phyloP scores from a whole-genome alignment of 1,139 yeast species.

The Yamadazyma atmosphaerica region DNA sequence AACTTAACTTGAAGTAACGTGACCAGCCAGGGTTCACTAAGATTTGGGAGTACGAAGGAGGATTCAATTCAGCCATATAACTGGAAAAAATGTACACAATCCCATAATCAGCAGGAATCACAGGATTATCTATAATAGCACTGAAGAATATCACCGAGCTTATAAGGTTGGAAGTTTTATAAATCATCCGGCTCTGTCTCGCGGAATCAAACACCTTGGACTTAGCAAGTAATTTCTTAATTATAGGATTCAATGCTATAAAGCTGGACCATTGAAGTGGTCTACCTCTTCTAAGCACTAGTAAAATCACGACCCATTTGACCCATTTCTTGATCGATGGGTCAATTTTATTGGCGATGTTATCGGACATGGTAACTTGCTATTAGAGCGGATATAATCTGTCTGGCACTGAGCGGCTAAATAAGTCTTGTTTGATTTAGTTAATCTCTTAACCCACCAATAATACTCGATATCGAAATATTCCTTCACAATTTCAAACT shows the following conservation, averaged over 20 bases:
- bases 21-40: constrained; percentile 30
- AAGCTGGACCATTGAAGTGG: constrained; percentile 35
- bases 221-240: constrained; percentile 15
- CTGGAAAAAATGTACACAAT: constrained; percentile 36
- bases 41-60: constrained; percentile 34
- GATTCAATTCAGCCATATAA: constrained; percentile 35
- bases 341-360: not conserved
- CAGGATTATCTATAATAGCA: constrained; percentile 29
- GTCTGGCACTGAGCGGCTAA: too few relatives aligned
- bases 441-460: too few relatives aligned
- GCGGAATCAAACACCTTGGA: not conserved
- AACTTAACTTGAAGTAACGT: constrained; percentile 26
- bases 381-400: not conserved
- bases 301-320: constrained; percentile 30
- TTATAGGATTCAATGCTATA: constrained; percentile 33
- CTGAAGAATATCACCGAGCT: constrained; percentile 29
- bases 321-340: constrained; percentile 23
- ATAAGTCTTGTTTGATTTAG: too few relatives aligned
- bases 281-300: constrained; percentile 25
- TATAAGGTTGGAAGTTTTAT: constrained; percentile 27
- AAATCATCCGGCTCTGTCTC: constrained; percentile 4
- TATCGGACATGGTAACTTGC: too few relatives aligned
- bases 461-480: too few relatives aligned
- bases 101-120: constrained; percentile 41
- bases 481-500: too few relatives aligned